Base-by-base conservation (phyloP, 495 filamentous ascomycete genomes). In the Apiosordaria backusii region DNA sequence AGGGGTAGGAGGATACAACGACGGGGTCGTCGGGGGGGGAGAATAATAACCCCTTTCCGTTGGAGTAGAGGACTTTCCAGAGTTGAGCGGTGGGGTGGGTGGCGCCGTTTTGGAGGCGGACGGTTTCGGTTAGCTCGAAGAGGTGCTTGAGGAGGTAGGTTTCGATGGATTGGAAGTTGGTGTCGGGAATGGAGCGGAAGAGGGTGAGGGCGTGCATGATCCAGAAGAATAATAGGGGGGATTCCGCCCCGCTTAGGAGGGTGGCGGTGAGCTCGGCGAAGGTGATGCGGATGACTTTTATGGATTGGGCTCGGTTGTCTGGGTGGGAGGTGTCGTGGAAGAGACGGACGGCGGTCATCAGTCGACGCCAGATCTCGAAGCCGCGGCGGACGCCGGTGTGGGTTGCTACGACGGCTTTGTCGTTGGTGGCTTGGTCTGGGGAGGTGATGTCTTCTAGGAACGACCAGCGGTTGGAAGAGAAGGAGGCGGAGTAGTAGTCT, bases 401-500 rank as follows among this genome's bases (percentile, higher is more conserved):
- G 13, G 61, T 64, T 9, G 22, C 19, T 1, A 16, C 19, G 19
- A 24, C 18, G 9, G n/a, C 10, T 13, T 45, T 45, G 7, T 19
- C 22, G 61, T 4, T 58, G 15, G 0, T 24, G 53, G 55, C 15
- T 27, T n/a, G 61, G 4, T 40, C n/a, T 22, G 53, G 18, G 1
- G 24, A 22, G 24, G 55, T 25, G 26, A 54, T 35, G 54, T 63
- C 26, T 26, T 62, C 26, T 2, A n/a, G 21, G 27, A 68, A 68
- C n/a, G 5, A 7, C 63, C 67, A 68, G 57, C 57, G 55, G 13
- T 21, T 16, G 29, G 26, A 22, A 1, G 57, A 60, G 61, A 67
- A 60, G 35, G 64, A 60, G 6, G 52, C 55, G 19, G 60, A 40
- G 68, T 61, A 70, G 57, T 67, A 67, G 52, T 50, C 61, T n/a